Evolutionary conservation across 495 filamentous ascomycete species (phyloP).

Genomic region (Chaetomidium leptoderma): DNA sequence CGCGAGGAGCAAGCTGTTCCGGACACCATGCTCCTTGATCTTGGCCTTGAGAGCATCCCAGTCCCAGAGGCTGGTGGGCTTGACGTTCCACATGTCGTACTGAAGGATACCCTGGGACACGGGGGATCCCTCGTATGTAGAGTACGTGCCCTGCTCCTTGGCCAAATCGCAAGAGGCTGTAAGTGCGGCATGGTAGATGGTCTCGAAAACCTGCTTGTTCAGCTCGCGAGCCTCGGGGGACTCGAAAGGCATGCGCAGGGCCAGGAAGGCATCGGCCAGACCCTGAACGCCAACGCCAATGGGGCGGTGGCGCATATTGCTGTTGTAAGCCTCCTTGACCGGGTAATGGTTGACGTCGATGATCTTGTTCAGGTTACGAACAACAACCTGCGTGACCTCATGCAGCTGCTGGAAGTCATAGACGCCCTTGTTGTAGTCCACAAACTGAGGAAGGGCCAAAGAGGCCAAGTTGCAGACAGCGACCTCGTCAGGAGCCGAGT

Average conservation of each 20-base stretch:
- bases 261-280: conserved; percentile 97
- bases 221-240: conserved; percentile 87
- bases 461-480: conserved; percentile 98
- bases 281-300: conserved; percentile 96
- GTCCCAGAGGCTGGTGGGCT: conserved; percentile 91
- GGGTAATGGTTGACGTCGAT: conserved; percentile 98
- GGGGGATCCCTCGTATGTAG: conserved; percentile 87
- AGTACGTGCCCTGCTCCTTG: conserved; percentile 75
- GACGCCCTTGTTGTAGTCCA: conserved; percentile 71
- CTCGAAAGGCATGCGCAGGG: conserved; percentile 93
- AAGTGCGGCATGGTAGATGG: conserved; percentile 94
- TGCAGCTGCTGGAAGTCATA: conserved; percentile 96
- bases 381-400: conserved; percentile 83
- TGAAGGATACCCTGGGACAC: conserved; percentile 94
- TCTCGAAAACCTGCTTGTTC: conserved; percentile 99
- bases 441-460: conserved; percentile 81
- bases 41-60: conserved; percentile 85
- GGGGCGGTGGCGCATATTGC: conserved; percentile 92
- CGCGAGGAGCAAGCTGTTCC: conserved; percentile 90
- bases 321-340: conserved; percentile 83
- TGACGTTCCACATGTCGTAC: conserved; percentile 98
- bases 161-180: conserved; percentile 85
- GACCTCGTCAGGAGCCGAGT: conserved; percentile 94
- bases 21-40: conserved; percentile 85
- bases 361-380: conserved; percentile 93